phyloP scores from a whole-genome alignment of 768 basidiomycete genomes.

The Russula olivacea region DNA sequence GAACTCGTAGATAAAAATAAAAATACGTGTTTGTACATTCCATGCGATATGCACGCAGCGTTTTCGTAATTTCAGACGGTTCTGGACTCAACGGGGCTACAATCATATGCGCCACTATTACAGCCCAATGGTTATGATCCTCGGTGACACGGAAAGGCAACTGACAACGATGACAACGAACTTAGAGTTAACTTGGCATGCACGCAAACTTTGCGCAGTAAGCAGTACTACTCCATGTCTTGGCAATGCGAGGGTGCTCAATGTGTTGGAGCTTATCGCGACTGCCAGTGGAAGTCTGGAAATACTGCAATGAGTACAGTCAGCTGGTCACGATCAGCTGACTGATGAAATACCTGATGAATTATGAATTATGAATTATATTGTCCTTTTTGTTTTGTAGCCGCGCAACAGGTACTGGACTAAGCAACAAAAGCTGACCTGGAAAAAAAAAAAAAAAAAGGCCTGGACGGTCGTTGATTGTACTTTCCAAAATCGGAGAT shows the following conservation, averaged over 20 bases:
- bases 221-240: too few relatives aligned
- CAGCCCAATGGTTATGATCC: not conserved
- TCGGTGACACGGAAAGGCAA: not conserved
- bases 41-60: not conserved
- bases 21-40: not conserved
- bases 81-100: not conserved
- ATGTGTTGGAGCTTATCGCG: not conserved
- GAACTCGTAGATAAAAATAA: not conserved
- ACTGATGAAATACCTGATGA: not conserved
- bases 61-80: not conserved
- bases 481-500: not conserved
- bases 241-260: too few relatives aligned
- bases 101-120: not conserved
- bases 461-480: not conserved
- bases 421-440: too few relatives aligned
- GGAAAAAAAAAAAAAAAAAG: too few relatives aligned
- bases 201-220: not conserved
- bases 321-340: slow-evolving; percentile 2
- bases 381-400: not conserved
- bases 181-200: not conserved
- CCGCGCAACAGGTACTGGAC: not conserved
- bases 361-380: not conserved
- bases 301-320: not conserved
- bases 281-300: too few relatives aligned
- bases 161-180: not conserved